These are phyloP conservation scores for Stephania cephalantha DNA, from an alignment of 164 flowering plant species.

Conservation along the genomic window DNA sequence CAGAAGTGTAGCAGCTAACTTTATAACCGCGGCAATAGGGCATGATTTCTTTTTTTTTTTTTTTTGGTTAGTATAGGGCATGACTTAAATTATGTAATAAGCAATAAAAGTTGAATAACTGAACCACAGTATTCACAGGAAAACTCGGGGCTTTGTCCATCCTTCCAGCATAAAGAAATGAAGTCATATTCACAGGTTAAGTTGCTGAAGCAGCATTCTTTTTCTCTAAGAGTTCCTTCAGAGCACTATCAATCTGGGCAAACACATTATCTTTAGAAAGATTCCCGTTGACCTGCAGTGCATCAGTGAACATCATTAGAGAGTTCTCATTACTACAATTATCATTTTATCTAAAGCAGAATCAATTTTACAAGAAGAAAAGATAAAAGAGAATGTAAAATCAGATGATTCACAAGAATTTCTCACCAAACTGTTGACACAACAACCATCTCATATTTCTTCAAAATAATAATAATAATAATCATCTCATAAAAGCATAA, in stretches of 20 bases:
- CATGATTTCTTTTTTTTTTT: no score
- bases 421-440: no score
- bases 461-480: no score
- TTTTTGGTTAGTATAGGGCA: no score
- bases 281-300: conserved; percentile 57
- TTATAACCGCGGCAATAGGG: no score
- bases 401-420: no score
- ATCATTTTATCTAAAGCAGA: neutral
- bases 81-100: no score
- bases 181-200: conserved; percentile 6
- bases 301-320: neutral
- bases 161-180: neutral
- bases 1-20: no score
- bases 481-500: no score
- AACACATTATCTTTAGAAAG: conserved; percentile 53
- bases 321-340: neutral
- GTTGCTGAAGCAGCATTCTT: conserved; percentile 21
- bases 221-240: conserved; percentile 33
- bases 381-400: no score
- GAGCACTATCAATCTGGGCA: conserved; percentile 46
- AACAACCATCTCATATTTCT: no score
- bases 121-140: neutral
- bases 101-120: neutral
- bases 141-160: neutral
- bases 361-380: neutral